Percentiles rank a stretch among this genome's conserved stretches.
Evolutionary conservation across 2,329 filamentous ascomycete genomes (phyloP).

Genomic region (Lasiodiplodia theobromae): DNA sequence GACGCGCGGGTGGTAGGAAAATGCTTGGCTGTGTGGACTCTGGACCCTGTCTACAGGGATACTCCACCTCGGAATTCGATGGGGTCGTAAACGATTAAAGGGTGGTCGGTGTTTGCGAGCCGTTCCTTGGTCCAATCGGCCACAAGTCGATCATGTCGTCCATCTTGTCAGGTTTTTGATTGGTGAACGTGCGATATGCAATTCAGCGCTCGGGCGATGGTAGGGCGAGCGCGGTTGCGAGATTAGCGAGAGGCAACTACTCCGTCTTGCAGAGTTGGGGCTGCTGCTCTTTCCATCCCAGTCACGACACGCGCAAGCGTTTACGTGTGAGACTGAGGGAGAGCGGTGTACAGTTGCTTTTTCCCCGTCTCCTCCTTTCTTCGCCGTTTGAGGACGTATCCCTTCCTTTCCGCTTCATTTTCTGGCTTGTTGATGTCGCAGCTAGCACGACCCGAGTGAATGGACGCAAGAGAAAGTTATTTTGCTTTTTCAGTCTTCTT

Average conservation of each 20-base stretch:
- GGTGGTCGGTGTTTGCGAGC: background rate
- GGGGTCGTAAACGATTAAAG: background rate
- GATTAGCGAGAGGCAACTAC: background rate
- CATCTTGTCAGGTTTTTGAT: background rate
- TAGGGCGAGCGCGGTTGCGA: background rate
- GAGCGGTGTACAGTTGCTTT: constrained; percentile 24
- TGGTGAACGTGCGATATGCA: background rate
- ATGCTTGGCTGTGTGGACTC: background rate
- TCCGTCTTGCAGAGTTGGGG: no score
- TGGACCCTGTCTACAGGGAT: background rate
- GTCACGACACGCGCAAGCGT: background rate
- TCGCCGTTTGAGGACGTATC: constrained; percentile 2
- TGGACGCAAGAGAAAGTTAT: background rate
- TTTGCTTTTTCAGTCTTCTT: background rate
- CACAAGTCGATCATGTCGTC: background rate
- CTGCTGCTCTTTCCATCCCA: background rate
- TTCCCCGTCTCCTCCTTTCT: background rate
- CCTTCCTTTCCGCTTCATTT: background rate
- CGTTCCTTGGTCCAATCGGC: background rate
- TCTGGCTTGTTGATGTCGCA: background rate
- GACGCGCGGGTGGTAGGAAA: no score
- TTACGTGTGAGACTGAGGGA: background rate
- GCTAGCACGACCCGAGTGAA: background rate
- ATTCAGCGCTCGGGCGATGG: background rate
- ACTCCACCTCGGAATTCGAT: background rate